Conservation (phyloP, 257 asterid genomes). For the Sherardia arvensis region DNA sequence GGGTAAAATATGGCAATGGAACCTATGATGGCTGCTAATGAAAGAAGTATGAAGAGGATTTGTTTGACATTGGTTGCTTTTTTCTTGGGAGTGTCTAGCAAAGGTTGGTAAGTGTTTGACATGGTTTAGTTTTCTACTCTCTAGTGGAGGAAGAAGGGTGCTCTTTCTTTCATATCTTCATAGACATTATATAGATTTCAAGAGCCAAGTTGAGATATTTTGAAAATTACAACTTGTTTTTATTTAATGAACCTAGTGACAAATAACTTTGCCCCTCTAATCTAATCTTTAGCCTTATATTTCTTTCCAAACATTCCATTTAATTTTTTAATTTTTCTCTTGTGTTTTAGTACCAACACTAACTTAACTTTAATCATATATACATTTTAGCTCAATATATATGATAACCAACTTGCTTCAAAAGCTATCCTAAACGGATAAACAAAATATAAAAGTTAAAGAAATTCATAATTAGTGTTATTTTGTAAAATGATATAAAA, state of each 20-base stretch:
- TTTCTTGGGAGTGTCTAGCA: constrained; percentile 13
- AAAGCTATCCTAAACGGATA: no score
- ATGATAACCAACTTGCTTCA: no score
- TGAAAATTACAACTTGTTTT: background rate
- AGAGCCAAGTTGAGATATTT: background rate
- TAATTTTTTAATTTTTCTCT: no score
- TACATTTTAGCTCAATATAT: no score
- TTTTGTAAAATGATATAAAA: no score
- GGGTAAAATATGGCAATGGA: constrained; percentile 1
- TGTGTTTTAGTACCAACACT: no score
- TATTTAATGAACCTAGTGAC: background rate
- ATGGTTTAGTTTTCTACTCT: background rate
- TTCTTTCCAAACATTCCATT: no score
- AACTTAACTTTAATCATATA: no score
- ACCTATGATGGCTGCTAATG: constrained; percentile 7
- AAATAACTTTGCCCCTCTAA: background rate
- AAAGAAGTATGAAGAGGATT: background rate
- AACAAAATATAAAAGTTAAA: no score
- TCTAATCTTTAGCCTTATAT: no score
- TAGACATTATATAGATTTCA: background rate
- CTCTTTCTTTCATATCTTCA: background rate
- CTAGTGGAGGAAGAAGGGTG: background rate
- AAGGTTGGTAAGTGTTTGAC: constrained; percentile 9
- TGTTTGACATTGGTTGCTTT: background rate
- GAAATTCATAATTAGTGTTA: no score